phyloP scores from a whole-genome alignment of 129 eudicot genomes.

The Lactuca saligna region DNA sequence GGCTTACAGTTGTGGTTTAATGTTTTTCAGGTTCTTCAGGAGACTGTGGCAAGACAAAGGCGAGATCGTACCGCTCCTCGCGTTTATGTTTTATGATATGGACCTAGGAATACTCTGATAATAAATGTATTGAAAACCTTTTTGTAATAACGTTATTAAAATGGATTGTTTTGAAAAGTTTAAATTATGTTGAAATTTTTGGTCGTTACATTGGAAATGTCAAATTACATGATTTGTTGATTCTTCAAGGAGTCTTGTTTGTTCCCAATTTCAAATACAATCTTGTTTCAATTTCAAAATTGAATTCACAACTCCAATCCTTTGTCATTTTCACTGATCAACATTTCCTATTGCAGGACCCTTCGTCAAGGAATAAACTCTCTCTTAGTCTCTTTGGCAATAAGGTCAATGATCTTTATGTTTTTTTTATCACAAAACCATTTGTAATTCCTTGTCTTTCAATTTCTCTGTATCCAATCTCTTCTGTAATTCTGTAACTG shows the following conservation, averaged over 20 bases:
- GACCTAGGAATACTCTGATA: no score
- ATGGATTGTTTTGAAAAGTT: no score
- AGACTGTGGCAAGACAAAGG: no score
- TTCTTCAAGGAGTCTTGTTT: background rate
- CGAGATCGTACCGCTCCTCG: no score
- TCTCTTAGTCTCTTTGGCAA: no score
- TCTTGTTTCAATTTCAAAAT: background rate
- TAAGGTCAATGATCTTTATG: no score
- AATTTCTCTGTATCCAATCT: background rate
- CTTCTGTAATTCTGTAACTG: background rate
- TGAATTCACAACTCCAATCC: background rate
- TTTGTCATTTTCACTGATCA: background rate
- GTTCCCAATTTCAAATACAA: background rate
- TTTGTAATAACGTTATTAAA: no score
- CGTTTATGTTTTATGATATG: no score
- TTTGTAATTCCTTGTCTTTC: background rate
- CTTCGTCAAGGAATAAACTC: background rate
- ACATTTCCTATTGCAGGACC: conserved; percentile 4
- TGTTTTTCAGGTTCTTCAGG: no score
- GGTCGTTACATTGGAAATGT: background rate
- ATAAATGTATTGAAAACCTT: no score
- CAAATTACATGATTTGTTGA: background rate
- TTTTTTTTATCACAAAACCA: background rate
- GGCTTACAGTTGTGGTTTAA: no score
- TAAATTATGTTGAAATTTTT: no score